These are phyloP conservation scores for Leishmania martiniquensis DNA, from an alignment of 208 protist species.

Conservation along the genomic window DNA sequence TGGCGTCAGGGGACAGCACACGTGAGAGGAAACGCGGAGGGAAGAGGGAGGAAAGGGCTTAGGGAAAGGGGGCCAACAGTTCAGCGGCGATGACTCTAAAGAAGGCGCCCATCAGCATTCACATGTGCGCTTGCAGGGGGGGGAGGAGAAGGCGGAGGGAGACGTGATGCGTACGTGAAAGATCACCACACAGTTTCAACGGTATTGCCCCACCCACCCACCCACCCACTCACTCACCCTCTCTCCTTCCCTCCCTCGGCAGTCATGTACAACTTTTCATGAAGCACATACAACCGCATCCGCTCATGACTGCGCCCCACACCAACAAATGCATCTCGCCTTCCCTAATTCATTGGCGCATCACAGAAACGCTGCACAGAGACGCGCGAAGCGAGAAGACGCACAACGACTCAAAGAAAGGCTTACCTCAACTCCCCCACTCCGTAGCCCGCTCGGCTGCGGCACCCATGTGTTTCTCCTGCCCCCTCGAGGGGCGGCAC, in stretches of 20 bases:
- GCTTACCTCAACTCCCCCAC: not conserved
- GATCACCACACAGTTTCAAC: not conserved
- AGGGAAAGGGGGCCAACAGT: not conserved
- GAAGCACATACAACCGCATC: not conserved
- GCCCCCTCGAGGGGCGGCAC: not conserved
- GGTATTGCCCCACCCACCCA: not conserved
- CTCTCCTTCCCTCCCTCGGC: not conserved
- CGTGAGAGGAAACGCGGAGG: not conserved
- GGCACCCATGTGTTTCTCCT: not conserved
- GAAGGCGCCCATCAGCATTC: conserved; percentile 1
- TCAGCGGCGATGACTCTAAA: conserved; percentile 36
- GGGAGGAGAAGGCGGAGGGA: not conserved
- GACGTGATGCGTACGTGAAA: not conserved
- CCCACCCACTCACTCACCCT: not conserved
- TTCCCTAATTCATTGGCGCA: conserved; percentile 25
- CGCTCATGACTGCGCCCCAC: too few relatives aligned
- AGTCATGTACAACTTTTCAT: not conserved
- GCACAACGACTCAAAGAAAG: conserved; percentile 27
- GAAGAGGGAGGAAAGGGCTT: not conserved
- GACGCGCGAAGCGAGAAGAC: not conserved
- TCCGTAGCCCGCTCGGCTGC: not conserved
- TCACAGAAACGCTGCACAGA: conserved; percentile 1
- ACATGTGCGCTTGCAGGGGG: not conserved
- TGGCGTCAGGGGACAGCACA: too few relatives aligned
- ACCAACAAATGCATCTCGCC: conserved; percentile 6